These are phyloP conservation scores for Trichoderma gracile DNA, from an alignment of 2,329 filamentous ascomycete species.

Conservation along the genomic window DNA sequence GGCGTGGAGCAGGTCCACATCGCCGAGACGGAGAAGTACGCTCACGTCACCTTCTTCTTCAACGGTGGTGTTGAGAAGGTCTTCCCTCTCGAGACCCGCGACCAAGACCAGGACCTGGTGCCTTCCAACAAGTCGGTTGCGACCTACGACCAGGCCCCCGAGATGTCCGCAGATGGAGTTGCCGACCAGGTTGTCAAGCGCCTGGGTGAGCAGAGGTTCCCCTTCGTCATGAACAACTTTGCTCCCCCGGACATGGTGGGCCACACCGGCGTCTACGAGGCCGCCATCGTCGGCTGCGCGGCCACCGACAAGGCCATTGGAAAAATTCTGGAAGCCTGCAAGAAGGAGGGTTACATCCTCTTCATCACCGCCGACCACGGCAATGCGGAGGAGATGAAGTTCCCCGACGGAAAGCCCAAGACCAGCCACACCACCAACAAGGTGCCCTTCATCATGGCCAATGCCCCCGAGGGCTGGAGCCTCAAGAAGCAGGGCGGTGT, in stretches of 20 bases:
- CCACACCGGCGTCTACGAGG: conserved; percentile 96
- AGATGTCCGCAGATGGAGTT: conserved; percentile 92
- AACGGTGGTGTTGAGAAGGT: conserved; percentile 98
- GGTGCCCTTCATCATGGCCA: conserved; percentile 97
- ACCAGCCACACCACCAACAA: conserved; percentile 98
- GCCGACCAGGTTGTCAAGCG: conserved; percentile 88
- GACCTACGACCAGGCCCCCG: conserved; percentile 91
- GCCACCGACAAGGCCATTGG: conserved; percentile 94
- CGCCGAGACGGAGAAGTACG: conserved; percentile 99
- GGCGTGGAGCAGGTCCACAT: conserved; percentile 90
- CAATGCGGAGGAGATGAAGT: conserved; percentile 99
- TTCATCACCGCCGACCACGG: conserved; percentile 97
- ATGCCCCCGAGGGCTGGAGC: conserved; percentile 86
- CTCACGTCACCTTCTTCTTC: conserved; percentile 99
- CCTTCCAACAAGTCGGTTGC: conserved; percentile 86
- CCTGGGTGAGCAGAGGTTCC: conserved; percentile 80
- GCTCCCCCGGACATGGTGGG: conserved; percentile 99
- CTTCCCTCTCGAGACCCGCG: conserved; percentile 86
- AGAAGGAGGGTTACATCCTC: conserved; percentile 86
- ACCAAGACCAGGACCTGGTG: conserved; percentile 76
- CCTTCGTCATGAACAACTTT: conserved; percentile 99
- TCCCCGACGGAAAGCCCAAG: conserved; percentile 91
- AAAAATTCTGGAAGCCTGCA: conserved; percentile 88
- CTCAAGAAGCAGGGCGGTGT: conserved; percentile 83
- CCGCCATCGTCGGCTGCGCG: conserved; percentile 79